Evolutionary conservation across 164 flowering plant genomes (phyloP).

Genomic region (Tetracentron sinense): DNA sequence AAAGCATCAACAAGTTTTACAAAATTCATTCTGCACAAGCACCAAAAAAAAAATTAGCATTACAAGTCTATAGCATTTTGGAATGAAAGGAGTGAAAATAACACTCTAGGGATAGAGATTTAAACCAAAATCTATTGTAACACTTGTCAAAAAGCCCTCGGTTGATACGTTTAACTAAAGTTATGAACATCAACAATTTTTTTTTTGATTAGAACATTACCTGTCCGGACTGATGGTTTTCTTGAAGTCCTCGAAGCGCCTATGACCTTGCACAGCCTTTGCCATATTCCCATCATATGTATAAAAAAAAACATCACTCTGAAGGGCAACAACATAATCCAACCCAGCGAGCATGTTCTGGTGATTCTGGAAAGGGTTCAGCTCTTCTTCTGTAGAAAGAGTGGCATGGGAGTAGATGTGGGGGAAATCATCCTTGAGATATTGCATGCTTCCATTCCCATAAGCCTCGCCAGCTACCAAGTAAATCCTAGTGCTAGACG

Average conservation of each 20-base stretch:
- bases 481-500: slow-evolving; percentile 70
- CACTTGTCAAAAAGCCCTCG: too few species aligned
- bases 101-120: too few species aligned
- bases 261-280: slow-evolving; percentile 97
- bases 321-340: slow-evolving; percentile 88
- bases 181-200: too few species aligned
- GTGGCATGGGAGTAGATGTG: slow-evolving; percentile 81
- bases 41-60: slow-evolving; percentile 6
- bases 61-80: not conserved
- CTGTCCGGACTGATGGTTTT: slow-evolving; percentile 89
- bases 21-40: slow-evolving; percentile 69
- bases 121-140: too few species aligned
- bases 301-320: slow-evolving; percentile 85
- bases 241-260: slow-evolving; percentile 89
- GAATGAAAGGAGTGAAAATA: not conserved
- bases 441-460: slow-evolving; percentile 84
- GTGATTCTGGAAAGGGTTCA: slow-evolving; percentile 79
- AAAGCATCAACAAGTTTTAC: slow-evolving; percentile 78
- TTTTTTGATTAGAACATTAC: slow-evolving; percentile 23
- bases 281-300: slow-evolving; percentile 99
- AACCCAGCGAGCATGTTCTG: slow-evolving; percentile 96
- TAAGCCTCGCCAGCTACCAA: slow-evolving; percentile 96
- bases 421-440: slow-evolving; percentile 66
- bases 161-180: too few species aligned
- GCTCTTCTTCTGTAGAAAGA: slow-evolving; percentile 72